phyloP scores from a whole-genome alignment of 371 early-diverging fungal species.

The Fennellomyces sp. region DNA sequence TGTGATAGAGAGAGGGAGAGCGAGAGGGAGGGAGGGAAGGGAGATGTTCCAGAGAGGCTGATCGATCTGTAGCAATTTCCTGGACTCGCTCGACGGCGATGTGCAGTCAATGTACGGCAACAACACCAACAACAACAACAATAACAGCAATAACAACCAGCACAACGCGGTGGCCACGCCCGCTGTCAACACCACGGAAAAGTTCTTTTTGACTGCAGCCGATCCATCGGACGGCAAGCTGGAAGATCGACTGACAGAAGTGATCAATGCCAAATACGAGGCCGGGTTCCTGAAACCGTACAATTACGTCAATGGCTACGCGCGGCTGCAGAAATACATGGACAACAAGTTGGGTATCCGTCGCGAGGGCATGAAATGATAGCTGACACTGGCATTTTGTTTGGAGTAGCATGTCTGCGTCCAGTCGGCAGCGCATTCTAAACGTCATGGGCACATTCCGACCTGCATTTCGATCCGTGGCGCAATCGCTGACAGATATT shows the following conservation, averaged over 20 bases:
- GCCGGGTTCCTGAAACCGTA: slow-evolving; percentile 93
- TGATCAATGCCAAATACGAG: slow-evolving; percentile 91
- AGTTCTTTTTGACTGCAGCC: slow-evolving; percentile 87
- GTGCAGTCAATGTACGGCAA: slow-evolving; percentile 24
- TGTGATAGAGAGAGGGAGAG: neutral
- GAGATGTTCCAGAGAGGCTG: neutral
- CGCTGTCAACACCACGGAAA: slow-evolving; percentile 73
- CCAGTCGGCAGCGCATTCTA: slow-evolving; percentile 76
- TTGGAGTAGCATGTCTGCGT: slow-evolving; percentile 65
- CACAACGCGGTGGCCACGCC: slow-evolving; percentile 15
- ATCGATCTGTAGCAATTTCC: slow-evolving; percentile 54
- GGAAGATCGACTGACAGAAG: slow-evolving; percentile 83
- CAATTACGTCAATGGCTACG: slow-evolving; percentile 90
- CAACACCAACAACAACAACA: slow-evolving; percentile 21
- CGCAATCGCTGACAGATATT: slow-evolving; percentile 88
- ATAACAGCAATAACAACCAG: slow-evolving; percentile 21
- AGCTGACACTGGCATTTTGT: slow-evolving; percentile 3
- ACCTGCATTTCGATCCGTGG: slow-evolving; percentile 82
- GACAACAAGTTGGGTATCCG: slow-evolving; percentile 63
- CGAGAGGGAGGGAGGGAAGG: neutral
- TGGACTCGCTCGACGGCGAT: slow-evolving; percentile 65
- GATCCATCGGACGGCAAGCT: slow-evolving; percentile 83
- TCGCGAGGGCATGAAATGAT: neutral
- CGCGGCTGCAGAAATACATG: slow-evolving; percentile 88
- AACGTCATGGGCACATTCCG: slow-evolving; percentile 88